Conservation (phyloP, 1,284 basidiomycete genomes). For the Marasmius sp. region DNA sequence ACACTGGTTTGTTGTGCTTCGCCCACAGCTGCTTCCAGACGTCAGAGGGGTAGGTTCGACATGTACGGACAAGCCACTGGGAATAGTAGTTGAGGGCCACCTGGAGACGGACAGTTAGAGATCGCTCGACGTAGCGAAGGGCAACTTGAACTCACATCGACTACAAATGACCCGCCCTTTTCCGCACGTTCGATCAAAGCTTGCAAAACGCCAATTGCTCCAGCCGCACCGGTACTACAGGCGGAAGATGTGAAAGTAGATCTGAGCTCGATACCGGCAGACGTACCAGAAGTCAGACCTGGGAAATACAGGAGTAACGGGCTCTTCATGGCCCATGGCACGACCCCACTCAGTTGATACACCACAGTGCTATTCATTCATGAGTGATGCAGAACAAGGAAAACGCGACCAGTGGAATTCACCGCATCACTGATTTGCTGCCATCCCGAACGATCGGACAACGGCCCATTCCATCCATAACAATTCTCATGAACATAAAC, state of each 20-base stretch:
- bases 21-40: constrained; percentile 22
- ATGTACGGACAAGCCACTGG: constrained; percentile 6
- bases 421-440: constrained; percentile 18
- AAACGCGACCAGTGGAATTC: background rate
- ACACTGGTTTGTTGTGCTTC: constrained; percentile 11
- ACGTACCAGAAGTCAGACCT: constrained; percentile 13
- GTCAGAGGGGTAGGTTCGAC: constrained; percentile 3
- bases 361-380: constrained; percentile 6
- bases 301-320: constrained; percentile 15
- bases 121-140: background rate
- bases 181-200: constrained; percentile 9
- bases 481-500: constrained; percentile 29
- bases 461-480: constrained; percentile 17
- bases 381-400: background rate
- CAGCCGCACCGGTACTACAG: constrained; percentile 8
- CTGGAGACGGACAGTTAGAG: background rate
- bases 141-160: background rate
- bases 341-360: constrained; percentile 9
- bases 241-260: background rate
- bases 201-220: constrained; percentile 9
- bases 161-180: constrained; percentile 11
- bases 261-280: background rate
- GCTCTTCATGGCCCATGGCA: constrained; percentile 13
- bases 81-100: constrained; percentile 9
- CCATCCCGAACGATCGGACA: constrained; percentile 13